Base-by-base conservation (phyloP, 202 grass and related monocot genomes). In the Thinopyrum obtusiflorum region DNA sequence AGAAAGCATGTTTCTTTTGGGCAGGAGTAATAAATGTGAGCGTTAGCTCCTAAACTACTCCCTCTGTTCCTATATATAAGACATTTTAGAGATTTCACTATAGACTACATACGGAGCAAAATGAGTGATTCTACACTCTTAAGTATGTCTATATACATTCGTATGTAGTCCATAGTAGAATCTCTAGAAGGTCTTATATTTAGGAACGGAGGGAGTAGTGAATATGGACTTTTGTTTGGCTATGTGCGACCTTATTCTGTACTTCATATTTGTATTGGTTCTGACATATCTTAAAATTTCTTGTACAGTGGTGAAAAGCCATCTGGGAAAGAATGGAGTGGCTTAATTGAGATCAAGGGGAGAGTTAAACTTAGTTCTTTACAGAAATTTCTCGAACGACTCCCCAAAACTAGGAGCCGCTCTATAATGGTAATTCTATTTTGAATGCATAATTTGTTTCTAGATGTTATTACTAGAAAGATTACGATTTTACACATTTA, bases 281-380 rank as follows among this genome's bases (percentile, higher is more conserved):
- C 81, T 91, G 57, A 91, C 64, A 82, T 76, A 9, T 81, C 24
- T 82, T 66, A n/a, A 81, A 76, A 72, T 55, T 86, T 83, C 7
- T 24, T 94, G 86, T 88, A 68, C 90, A 99, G 97, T 82, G 97
- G 97, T 90, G 97, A 99, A 90, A 94, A 96, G 86, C 89, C 92
- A 80, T 88, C 90, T 13, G 82, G 85, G 80, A 95, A 91, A 85
- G 97, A 96, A 85, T 99, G 97, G 97, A 87, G 88, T 36, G 92
- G 83, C 76, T 89, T 99, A 79, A 82, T 99, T 81, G 97, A 99
- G 83, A 96, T 99, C 83, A 99, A 99, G 64, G 97, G 97, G 78
- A 96, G 97, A 92, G 97, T 99, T 67, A 93, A 94, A 76, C 87
- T 99, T 75, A 89, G 85, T 67, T 91, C 92, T 69, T 99, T 99